Evolutionary conservation across 2,329 filamentous ascomycete genomes (phyloP).

Genomic region (Ramularia endophylla): DNA sequence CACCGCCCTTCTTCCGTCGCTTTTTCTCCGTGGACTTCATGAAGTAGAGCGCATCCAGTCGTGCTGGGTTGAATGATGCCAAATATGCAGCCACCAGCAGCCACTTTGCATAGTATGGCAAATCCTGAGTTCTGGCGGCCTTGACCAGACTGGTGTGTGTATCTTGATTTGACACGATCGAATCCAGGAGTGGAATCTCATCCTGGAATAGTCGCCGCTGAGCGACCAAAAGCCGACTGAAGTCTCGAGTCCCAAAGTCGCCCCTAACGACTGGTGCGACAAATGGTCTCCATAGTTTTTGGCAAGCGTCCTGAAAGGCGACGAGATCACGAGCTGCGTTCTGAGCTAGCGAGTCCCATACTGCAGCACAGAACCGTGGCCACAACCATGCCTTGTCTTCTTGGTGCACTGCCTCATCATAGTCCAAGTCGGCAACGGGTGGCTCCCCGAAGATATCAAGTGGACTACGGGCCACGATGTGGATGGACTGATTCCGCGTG

Average conservation of each 20-base stretch:
- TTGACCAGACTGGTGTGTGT: constrained; percentile 10
- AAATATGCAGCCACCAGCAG: constrained; percentile 73
- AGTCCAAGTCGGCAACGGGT: constrained; percentile 36
- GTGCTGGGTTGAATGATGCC: constrained; percentile 70
- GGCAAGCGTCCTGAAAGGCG: constrained; percentile 63
- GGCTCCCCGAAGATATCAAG: constrained; percentile 41
- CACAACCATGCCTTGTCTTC: constrained; percentile 65
- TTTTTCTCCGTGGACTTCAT: constrained; percentile 58
- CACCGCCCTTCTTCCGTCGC: constrained; percentile 46
- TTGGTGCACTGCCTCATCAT: constrained; percentile 42
- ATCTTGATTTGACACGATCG: constrained; percentile 41
- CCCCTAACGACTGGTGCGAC: constrained; percentile 68
- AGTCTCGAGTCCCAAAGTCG: constrained; percentile 71
- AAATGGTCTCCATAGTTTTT: constrained; percentile 79
- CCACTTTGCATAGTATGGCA: constrained; percentile 68
- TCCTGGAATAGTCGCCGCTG: constrained; percentile 65
- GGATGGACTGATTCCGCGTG: constrained; percentile 69
- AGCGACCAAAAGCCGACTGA: constrained; percentile 72
- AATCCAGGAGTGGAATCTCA: constrained; percentile 62
- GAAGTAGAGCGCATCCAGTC: constrained; percentile 69
- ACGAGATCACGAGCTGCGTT: constrained; percentile 74
- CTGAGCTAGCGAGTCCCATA: constrained; percentile 81
- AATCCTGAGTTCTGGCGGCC: constrained; percentile 33
- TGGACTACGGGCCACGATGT: constrained; percentile 61
- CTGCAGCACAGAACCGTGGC: constrained; percentile 72